Evolutionary conservation across 441 rosid species (phyloP).

Genomic region (Sinapis alba): DNA sequence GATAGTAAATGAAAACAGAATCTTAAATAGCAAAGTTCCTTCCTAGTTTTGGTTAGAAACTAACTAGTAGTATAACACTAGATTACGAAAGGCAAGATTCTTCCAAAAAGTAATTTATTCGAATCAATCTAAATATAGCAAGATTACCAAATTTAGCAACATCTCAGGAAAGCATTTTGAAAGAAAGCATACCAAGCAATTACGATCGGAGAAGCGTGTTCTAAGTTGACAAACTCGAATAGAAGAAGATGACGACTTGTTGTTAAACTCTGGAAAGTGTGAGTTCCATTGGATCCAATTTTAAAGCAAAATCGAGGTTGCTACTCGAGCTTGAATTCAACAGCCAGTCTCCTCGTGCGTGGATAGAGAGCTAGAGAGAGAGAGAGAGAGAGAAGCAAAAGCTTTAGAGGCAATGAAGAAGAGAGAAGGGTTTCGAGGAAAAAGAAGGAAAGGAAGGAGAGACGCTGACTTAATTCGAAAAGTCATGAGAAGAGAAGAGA

Average conservation of each 20-base stretch:
- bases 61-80: neutral
- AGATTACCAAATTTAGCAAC: neutral
- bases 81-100: neutral
- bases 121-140: slow-evolving; percentile 11
- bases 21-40: neutral
- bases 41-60: neutral
- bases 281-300: slow-evolving; percentile 32
- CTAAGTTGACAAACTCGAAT: neutral
- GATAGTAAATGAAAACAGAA: neutral
- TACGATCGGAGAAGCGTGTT: neutral
- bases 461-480: slow-evolving; percentile 44
- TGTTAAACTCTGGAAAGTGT: slow-evolving; percentile 6
- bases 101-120: neutral
- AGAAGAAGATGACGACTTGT: neutral
- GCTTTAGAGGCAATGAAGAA: neutral
- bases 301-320: neutral
- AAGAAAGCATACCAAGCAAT: slow-evolving; percentile 3
- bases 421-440: slow-evolving; percentile 20
- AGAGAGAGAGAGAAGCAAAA: neutral
- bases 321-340: slow-evolving; percentile 8
- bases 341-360: slow-evolving; percentile 29
- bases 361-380: slow-evolving; percentile 11
- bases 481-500: slow-evolving; percentile 29
- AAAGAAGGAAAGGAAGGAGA: slow-evolving; percentile 4
- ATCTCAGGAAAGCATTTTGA: neutral